Conservation (phyloP, 345 rosid species). For the Draba incana region DNA sequence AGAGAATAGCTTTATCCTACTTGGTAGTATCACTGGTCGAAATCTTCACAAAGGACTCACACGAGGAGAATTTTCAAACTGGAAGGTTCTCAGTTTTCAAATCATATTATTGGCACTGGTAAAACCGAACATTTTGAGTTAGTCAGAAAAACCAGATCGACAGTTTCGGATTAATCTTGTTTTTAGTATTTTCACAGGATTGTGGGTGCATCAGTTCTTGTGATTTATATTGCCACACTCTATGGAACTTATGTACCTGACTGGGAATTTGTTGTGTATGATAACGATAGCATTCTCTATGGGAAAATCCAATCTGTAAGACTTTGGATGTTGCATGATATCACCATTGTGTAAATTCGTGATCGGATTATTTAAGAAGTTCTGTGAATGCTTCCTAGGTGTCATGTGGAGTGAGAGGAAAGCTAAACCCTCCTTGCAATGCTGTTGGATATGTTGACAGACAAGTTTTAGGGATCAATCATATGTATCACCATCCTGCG, state of each 20-base stretch:
- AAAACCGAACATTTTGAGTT: slow-evolving; percentile 24
- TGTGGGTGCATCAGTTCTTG: slow-evolving; percentile 56
- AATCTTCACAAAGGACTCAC: slow-evolving; percentile 53
- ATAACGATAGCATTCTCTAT: slow-evolving; percentile 54
- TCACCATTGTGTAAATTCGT: slow-evolving; percentile 3
- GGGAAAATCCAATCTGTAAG: slow-evolving; percentile 68
- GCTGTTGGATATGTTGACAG: slow-evolving; percentile 85
- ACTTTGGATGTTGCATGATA: neutral
- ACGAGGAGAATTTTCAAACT: slow-evolving; percentile 40
- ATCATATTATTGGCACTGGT: slow-evolving; percentile 75
- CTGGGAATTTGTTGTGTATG: slow-evolving; percentile 65
- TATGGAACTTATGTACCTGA: slow-evolving; percentile 76
- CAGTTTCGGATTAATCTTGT: slow-evolving; percentile 6
- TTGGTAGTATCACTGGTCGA: slow-evolving; percentile 67
- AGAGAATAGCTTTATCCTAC: slow-evolving; percentile 95
- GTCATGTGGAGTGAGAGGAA: slow-evolving; percentile 72
- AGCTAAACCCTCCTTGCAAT: slow-evolving; percentile 83
- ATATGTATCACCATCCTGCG: slow-evolving; percentile 81
- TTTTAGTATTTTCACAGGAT: slow-evolving; percentile 55
- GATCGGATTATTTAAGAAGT: neutral
- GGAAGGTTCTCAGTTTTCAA: slow-evolving; percentile 56
- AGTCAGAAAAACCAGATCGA: neutral
- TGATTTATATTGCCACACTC: slow-evolving; percentile 56
- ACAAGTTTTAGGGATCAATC: slow-evolving; percentile 68
- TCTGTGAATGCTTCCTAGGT: slow-evolving; percentile 51